Percentiles rank a stretch among this genome's conserved stretches.
Evolutionary conservation across 331 rosid genomes (phyloP).

Genomic region (Ulmus americana): DNA sequence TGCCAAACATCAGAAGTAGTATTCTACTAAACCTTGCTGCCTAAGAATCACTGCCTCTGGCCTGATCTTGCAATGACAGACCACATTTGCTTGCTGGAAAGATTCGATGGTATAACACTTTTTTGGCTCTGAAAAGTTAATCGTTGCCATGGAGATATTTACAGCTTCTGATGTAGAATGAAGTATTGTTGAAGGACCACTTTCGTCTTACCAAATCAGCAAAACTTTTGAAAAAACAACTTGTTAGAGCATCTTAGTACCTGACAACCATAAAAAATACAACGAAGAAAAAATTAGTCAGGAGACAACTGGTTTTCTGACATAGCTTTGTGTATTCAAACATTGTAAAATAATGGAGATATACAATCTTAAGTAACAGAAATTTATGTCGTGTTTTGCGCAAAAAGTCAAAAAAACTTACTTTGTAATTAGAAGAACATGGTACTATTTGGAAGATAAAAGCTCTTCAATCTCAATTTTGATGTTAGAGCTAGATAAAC

Average conservation of each 20-base stretch:
- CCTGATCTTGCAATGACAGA: neutral
- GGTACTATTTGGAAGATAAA: slow-evolving; percentile 35
- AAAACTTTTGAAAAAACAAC: neutral
- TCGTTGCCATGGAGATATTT: slow-evolving; percentile 9
- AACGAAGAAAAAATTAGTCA: neutral
- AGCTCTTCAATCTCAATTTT: slow-evolving; percentile 52
- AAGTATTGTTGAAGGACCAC: neutral
- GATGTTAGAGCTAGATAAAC: slow-evolving; percentile 29
- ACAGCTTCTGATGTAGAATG: slow-evolving; percentile 8
- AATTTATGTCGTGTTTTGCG: neutral
- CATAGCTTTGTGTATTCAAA: neutral
- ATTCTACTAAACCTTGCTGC: neutral
- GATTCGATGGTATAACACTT: neutral
- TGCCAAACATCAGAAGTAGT: neutral
- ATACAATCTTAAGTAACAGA: neutral
- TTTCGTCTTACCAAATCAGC: neutral
- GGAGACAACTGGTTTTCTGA: neutral
- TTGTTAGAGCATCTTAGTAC: slow-evolving; percentile 17
- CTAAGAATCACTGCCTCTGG: slow-evolving; percentile 5
- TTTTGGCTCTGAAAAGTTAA: neutral
- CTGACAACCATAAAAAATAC: slow-evolving; percentile 12
- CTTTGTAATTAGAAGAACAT: slow-evolving; percentile 33
- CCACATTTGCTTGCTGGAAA: neutral
- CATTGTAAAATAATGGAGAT: neutral
- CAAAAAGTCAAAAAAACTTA: slow-evolving; percentile 16